Base-by-base conservation (phyloP, 2,329 filamentous ascomycete genomes). In the Paraphoma sp. region DNA sequence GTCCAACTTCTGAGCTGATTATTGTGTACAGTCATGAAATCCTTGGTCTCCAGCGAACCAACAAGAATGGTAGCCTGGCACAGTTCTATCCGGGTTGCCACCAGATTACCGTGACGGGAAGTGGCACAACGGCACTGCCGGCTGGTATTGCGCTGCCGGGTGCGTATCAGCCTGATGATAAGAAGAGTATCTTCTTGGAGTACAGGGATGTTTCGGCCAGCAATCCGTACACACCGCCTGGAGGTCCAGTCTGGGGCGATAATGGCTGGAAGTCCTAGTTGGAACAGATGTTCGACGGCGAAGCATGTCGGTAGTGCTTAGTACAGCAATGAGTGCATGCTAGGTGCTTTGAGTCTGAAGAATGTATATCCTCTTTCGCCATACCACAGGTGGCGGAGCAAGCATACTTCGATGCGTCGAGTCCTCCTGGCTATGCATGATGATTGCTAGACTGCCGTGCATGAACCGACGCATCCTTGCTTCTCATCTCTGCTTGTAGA, bases 141-240 rank as follows among this genome's bases (percentile, higher is more conserved):
- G 36, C 33, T n/a, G 57, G 56, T 12, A 50, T 61, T 52, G 56
- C 57, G 50, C 50, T 63, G 2, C 60, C 60, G 10, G 60, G 60
- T 6, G 58, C 52, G 11, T 63, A 63, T 49, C 44, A 59, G 23
- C 41, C 54, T 1, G 48, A 59, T 48, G 60, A 58, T 49, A 58
- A 54, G 40, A 57, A 38, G n/a, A 38, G 46, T 16, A 57, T 57
- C n/a, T 53, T 53, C 33, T 45, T 57, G 4, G 54, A 57, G n/a
- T 57, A 57, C 33, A 38, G 54, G n/a, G 45, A 53, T 16, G 50
- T 57, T n/a, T 57, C 54, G 28, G 54, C 54, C 8, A 45, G 45
- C 4, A 57, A 57, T 12, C 54, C 54, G 11, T 57, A 57, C 28
- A 53, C 49, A 17, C 49, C 54, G 9, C 54, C 54, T 11, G 54